Evolutionary conservation across 768 basidiomycete genomes (phyloP).

Genomic region (Boletus subparvulus): DNA sequence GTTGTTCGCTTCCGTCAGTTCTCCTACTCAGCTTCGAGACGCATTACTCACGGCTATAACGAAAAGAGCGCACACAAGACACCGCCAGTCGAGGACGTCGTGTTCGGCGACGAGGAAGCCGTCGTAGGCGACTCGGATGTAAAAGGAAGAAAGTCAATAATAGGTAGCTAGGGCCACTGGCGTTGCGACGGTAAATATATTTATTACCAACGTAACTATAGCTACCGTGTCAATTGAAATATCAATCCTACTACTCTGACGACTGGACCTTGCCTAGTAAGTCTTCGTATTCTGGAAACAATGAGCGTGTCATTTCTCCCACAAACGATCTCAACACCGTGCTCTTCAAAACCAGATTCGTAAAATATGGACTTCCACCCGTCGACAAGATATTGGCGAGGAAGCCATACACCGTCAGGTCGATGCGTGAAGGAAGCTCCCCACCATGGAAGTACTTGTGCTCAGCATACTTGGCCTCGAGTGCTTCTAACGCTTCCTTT

Average conservation of each 20-base stretch:
- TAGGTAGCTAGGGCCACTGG: too few species aligned
- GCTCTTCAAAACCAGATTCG: slow-evolving; percentile 22
- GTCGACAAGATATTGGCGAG: slow-evolving; percentile 29
- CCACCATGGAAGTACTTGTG: slow-evolving; percentile 28
- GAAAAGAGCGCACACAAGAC: slow-evolving; percentile 1
- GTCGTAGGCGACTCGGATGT: neutral
- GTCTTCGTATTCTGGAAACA: slow-evolving; percentile 30
- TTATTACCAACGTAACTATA: neutral
- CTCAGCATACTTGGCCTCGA: slow-evolving; percentile 28
- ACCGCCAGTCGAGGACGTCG: slow-evolving; percentile 10
- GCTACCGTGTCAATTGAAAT: neutral
- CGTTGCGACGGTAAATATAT: slow-evolving; percentile 15
- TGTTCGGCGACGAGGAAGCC: neutral
- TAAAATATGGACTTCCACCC: slow-evolving; percentile 28
- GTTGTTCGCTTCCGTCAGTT: slow-evolving; percentile 24
- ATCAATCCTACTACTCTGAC: neutral
- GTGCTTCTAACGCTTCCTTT: slow-evolving; percentile 30
- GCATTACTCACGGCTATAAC: slow-evolving; percentile 10
- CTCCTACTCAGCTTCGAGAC: neutral
- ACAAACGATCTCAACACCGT: slow-evolving; percentile 19
- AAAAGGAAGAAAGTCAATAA: neutral
- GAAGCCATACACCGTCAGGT: slow-evolving; percentile 31
- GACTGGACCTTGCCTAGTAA: slow-evolving; percentile 13
- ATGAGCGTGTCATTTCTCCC: slow-evolving; percentile 20
- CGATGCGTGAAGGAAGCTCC: slow-evolving; percentile 29